phyloP scores from a whole-genome alignment of 2,329 filamentous ascomycete species.

The Colletotrichum melonis region DNA sequence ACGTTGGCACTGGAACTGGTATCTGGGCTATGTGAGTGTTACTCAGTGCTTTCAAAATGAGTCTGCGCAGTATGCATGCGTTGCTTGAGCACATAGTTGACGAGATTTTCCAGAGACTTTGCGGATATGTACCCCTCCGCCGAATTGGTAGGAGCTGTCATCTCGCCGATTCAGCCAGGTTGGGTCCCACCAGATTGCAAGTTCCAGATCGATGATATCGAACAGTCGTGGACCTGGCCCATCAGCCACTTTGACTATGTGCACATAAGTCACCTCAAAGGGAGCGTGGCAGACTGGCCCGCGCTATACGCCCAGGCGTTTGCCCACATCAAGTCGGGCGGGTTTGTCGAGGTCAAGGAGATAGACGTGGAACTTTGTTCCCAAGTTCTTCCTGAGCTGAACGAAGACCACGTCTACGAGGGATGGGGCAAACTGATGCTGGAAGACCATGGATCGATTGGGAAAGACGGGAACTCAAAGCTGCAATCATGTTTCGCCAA shows the following conservation, averaged over 20 bases:
- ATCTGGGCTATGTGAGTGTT: constrained; percentile 54
- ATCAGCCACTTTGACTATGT: constrained; percentile 67
- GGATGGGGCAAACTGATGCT: constrained; percentile 44
- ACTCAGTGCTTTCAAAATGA: not conserved
- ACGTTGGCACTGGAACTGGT: constrained; percentile 56
- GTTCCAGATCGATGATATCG: constrained; percentile 74
- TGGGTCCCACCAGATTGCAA: constrained; percentile 71
- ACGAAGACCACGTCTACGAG: not conserved
- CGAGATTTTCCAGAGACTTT: constrained; percentile 54
- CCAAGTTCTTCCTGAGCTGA: constrained; percentile 32
- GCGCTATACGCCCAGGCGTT: constrained; percentile 48
- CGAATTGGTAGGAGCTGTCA: constrained; percentile 61
- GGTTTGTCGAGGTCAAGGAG: constrained; percentile 42
- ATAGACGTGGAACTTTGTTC: constrained; percentile 36
- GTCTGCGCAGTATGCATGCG: not conserved
- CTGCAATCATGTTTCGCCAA: constrained; percentile 36
- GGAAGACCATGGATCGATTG: constrained; percentile 42
- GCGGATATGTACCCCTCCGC: constrained; percentile 55
- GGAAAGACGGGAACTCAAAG: constrained; percentile 44
- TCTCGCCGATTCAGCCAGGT: constrained; percentile 66
- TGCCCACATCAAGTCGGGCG: constrained; percentile 59
- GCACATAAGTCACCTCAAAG: constrained; percentile 65
- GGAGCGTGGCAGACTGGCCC: constrained; percentile 63
- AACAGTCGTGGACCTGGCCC: constrained; percentile 58
- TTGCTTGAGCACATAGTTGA: not conserved